Base-by-base conservation (phyloP, 2,329 filamentous ascomycete genomes). In the Aaosphaeria arxii region DNA sequence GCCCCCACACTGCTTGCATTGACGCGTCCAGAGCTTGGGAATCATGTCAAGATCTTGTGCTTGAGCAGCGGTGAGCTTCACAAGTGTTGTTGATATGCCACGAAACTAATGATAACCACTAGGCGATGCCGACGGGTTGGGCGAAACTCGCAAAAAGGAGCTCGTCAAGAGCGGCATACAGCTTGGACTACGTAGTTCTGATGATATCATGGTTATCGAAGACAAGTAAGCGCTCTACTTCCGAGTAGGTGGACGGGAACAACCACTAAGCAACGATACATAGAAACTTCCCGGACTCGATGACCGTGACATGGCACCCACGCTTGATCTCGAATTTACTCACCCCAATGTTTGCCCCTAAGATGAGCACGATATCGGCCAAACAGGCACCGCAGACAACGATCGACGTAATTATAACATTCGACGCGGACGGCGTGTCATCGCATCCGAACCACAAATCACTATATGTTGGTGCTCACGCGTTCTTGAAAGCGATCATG, bases 31-130 rank as follows among this genome's bases (percentile, higher is more conserved):
- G 83, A 85, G 50, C 78, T 87, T 17, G 88, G 89, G 4, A 97
- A 99, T 72, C 90, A 95, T 66, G 81, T 99, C 64, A 94, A 95
- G 74, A 95, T 99, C 54, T 74, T 97, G 47, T 99, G 94, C 73
- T 75, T 99, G 54, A 95, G 89, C 72, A 92, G 85, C 56, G 91
- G 89, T 86, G 73, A 30, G 36, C 39, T 11, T 17, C 39, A 3
- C 39, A 40, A 24, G 9, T 28, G 2, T 40, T 40, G 9, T 40
- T 11, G 17, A 24, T 24, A 24, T 24, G 17, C 17, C 17, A 24
- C 17, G 17, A 24, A n/a, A 9, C 39, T 40, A 17, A 40, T 24
- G 11, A n/a, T 40, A 24, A 24, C 7, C 38, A 17, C 43, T 58
- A 87, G 88, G 90, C 47, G 80, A 97, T 67, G 91, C 91, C 43